Conservation (phyloP, 305 asterid species). For the Solanum aculeatissimum region DNA sequence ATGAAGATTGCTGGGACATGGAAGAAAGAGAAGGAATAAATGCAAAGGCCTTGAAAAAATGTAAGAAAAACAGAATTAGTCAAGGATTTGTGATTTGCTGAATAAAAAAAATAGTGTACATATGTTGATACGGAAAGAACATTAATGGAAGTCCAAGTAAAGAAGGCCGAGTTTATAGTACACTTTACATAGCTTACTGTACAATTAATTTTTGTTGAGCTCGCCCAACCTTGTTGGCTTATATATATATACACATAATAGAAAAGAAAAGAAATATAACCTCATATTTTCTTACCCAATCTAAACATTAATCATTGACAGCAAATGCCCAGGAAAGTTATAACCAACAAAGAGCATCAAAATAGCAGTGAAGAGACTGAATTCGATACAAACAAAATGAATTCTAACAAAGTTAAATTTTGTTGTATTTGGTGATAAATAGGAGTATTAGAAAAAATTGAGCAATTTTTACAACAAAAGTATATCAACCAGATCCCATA, state of each 20-base stretch:
- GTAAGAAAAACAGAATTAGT: not conserved
- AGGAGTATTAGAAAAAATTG: not conserved
- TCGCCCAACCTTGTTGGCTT: not conserved
- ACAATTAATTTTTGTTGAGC: not conserved
- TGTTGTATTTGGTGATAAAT: not conserved
- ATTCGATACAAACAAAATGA: not conserved
- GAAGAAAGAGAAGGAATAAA: not conserved
- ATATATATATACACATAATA: too few species aligned
- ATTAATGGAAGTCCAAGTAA: not conserved
- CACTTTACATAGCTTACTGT: not conserved
- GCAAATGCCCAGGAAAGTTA: not conserved
- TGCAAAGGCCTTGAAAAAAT: not conserved
- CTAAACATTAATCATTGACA: not conserved
- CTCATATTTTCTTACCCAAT: not conserved
- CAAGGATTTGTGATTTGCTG: not conserved
- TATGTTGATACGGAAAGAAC: not conserved
- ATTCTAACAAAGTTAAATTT: not conserved
- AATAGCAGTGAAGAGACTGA: not conserved
- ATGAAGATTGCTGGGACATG: too few species aligned
- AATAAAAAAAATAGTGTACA: too few species aligned
- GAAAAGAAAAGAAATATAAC: not conserved
- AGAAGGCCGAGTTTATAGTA: not conserved
- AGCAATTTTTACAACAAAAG: not conserved
- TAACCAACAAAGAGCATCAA: not conserved
- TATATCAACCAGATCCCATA: slow-evolving; percentile 14